Conservation (phyloP, 768 basidiomycete genomes). For the Coprinopsis sp. region DNA sequence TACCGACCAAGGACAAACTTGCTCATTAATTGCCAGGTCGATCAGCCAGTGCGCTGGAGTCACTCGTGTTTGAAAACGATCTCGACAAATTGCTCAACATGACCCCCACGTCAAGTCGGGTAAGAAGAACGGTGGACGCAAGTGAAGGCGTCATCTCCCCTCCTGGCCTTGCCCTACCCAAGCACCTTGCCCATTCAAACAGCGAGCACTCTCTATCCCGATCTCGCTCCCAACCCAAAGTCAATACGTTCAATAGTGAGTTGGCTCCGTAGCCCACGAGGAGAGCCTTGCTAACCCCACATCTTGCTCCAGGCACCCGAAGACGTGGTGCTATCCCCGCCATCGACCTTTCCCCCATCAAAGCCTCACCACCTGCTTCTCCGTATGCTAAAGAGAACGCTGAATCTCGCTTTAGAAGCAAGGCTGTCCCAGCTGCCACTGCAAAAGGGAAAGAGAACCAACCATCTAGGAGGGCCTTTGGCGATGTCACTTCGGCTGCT, state of each 20-base stretch:
- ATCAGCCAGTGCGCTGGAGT: slow-evolving; percentile 43
- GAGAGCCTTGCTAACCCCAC: too few species aligned
- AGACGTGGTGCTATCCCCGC: slow-evolving; percentile 27
- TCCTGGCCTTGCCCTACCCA: slow-evolving; percentile 28
- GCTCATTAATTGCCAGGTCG: slow-evolving; percentile 29
- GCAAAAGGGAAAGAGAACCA: background rate
- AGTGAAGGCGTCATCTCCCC: slow-evolving; percentile 21
- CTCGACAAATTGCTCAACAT: slow-evolving; percentile 33
- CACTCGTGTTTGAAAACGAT: slow-evolving; percentile 49
- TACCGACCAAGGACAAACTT: background rate
- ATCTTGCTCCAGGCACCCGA: too few species aligned
- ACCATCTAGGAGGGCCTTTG: slow-evolving; percentile 9
- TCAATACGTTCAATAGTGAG: slow-evolving; percentile 34
- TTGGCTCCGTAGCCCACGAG: too few species aligned
- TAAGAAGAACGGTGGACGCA: slow-evolving; percentile 19
- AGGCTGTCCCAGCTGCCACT: background rate
- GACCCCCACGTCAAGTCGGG: slow-evolving; percentile 29
- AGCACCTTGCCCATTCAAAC: slow-evolving; percentile 10
- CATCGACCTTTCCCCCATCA: slow-evolving; percentile 45
- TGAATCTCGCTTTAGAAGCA: background rate
- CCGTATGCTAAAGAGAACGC: slow-evolving; percentile 38
- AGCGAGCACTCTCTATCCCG: slow-evolving; percentile 25
- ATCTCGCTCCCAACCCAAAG: slow-evolving; percentile 44
- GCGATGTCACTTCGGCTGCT: slow-evolving; percentile 7
- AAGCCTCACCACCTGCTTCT: slow-evolving; percentile 45